Base-by-base conservation (phyloP, 352 stramenopile species). In the Pythium oligandrum region DNA sequence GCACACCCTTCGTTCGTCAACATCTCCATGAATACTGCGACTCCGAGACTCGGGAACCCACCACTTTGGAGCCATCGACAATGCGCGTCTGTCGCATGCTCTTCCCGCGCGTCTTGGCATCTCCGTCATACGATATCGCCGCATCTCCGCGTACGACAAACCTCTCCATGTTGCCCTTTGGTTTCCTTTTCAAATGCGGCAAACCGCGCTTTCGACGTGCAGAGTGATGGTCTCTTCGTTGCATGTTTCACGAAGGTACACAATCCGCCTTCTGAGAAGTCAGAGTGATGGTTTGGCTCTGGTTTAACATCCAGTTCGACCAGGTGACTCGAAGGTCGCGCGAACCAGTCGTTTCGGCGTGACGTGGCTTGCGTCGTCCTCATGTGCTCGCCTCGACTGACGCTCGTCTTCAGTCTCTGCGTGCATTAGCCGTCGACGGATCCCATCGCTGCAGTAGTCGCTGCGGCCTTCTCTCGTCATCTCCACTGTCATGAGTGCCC, bases 51-150 rank as follows among this genome's bases (percentile, higher is more conserved):
- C 5, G 9, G 6, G 6, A 3, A 50, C 55, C 33, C 50, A 78
- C 80, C 48, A 92, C 78, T 61, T 89, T 92, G 31, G 75, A 61
- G 0, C 78, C 82, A 36, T 88, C 70, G 31, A 71, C 64, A 48
- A 92, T 92, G 3, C 68, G 71, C 26, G 77, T 90, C 57, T 92
- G 82, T 34, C 74, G 53, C 53, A 83, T 44, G 0, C 74, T 63
- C 56, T 78, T 47, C n/a, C 48, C 42, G 44, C 57, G 32, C 33
- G 40, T 43, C 36, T 55, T 58, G 32, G n/a, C 50, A 35, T 61
- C 47, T 30, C 50, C 63, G 1, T 63, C 64, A 0, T 43, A 52
- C 30, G 65, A 68, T 17, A 43, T 42, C 44, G 64, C 66, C 33
- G 71, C 73, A 43, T 73, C 71, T 26, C 73, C 73, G 33, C 75